Conservation (phyloP, 371 early-diverging fungal genomes). For the Mucor saturninus region DNA sequence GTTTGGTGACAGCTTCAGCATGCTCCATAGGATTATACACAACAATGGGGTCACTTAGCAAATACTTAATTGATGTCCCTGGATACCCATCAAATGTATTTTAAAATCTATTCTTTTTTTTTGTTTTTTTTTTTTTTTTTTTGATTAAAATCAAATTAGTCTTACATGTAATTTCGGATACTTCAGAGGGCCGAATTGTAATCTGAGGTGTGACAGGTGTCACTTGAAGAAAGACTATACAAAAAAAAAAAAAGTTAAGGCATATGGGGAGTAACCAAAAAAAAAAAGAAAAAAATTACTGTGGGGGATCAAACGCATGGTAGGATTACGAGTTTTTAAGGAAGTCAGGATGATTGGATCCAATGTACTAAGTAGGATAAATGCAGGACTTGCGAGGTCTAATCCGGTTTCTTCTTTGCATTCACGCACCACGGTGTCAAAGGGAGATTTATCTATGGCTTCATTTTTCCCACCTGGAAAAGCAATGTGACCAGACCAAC, state of each 20-base stretch:
- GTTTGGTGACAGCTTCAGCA: not conserved
- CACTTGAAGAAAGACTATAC: slow-evolving; percentile 63
- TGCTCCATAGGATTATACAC: slow-evolving; percentile 39
- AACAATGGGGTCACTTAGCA: slow-evolving; percentile 42
- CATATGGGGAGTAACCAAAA: not conserved
- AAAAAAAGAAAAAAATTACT: slow-evolving; percentile 29
- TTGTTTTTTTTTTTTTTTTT: not conserved
- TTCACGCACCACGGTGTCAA: slow-evolving; percentile 71
- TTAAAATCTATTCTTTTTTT: not conserved
- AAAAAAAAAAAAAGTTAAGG: not conserved
- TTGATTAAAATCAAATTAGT: no score
- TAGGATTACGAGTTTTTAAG: slow-evolving; percentile 45
- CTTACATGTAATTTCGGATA: slow-evolving; percentile 66
- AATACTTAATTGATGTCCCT: slow-evolving; percentile 56
- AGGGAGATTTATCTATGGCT: slow-evolving; percentile 57
- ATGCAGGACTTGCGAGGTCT: slow-evolving; percentile 51
- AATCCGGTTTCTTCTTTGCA: slow-evolving; percentile 70
- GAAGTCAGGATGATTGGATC: slow-evolving; percentile 52
- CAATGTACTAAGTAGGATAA: slow-evolving; percentile 59
- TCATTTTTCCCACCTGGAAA: slow-evolving; percentile 77
- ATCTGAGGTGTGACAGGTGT: slow-evolving; percentile 57
- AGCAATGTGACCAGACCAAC: slow-evolving; percentile 77
- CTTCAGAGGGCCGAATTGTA: slow-evolving; percentile 57
- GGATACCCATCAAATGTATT: not conserved
- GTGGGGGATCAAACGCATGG: slow-evolving; percentile 66